phyloP scores from a whole-genome alignment of 2,329 filamentous ascomycete species.

The Elsinoe batatas region DNA sequence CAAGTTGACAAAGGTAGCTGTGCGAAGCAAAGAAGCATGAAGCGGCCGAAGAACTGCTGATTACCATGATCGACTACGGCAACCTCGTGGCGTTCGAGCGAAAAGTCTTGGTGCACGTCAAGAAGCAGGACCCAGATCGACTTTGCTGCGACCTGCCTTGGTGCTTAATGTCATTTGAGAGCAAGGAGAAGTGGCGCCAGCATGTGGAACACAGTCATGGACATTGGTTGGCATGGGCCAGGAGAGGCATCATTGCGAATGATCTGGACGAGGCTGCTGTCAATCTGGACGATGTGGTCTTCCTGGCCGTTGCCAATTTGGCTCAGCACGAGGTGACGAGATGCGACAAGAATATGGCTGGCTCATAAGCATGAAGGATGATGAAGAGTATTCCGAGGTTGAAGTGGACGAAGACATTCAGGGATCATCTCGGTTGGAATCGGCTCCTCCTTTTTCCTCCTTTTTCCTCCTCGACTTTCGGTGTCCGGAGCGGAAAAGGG shows the following conservation, averaged over 20 bases:
- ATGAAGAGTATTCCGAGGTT: not conserved
- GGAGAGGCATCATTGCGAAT: no score
- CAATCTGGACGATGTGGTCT: no score
- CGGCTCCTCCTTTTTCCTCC: not conserved
- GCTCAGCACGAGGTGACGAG: no score
- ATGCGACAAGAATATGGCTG: no score
- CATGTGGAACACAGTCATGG: no score
- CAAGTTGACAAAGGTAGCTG: not conserved
- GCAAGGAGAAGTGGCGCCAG: no score
- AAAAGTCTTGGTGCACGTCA: not conserved
- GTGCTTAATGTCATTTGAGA: not conserved
- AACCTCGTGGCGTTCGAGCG: not conserved
- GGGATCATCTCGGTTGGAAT: conserved; percentile 8
- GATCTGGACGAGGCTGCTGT: no score
- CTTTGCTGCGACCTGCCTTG: not conserved
- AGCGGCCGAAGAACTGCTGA: not conserved
- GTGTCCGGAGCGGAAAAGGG: not conserved
- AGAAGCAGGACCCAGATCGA: not conserved
- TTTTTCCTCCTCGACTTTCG: not conserved
- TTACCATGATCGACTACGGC: not conserved
- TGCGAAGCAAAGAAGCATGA: not conserved
- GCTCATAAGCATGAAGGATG: not conserved
- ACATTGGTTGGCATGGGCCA: no score
- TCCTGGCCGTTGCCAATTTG: no score
- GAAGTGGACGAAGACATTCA: not conserved